Base-by-base conservation (phyloP, 352 stramenopile genomes). In the Aphanomyces invadans region DNA sequence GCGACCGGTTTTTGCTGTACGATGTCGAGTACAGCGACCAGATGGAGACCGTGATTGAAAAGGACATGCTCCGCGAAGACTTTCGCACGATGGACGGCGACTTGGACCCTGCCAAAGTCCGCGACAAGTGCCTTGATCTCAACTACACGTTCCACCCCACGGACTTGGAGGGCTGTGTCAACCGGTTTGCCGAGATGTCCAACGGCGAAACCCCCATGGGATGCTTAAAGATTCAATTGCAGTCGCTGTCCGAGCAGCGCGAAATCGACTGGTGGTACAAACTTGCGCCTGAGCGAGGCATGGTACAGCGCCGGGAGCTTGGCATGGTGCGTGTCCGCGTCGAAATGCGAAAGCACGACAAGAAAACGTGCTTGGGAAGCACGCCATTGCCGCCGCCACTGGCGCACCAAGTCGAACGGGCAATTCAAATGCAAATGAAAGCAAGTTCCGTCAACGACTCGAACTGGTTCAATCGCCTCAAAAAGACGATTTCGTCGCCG, bases 1-100 rank as follows among this genome's bases (percentile, higher is more conserved):
- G 81, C 26, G 81, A 90, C 48, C 39, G 87, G 1, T 88, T 90
- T 42, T 60, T 90, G 56, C 65, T 90, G 2, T 90, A 88, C 29
- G 81, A 88, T 39, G 67, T 90, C 12, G 79, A 88, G 68, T 90
- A 88, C 29, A 72, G 71, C 39, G 74, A 88, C 53, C 68, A 70
- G 3, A 74, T 82, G 42, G 81, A 90, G 65, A 74, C 74, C 11
- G 80, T 88, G 54, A 73, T 78, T 23, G 81, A 90, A 38, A 80
- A 87, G 72, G 70, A 74, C 0, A 67, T 90, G 53, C 70, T 87
- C 28, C 76, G 81, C 17, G 81, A 84, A 25, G 70, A 88, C 39
- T 69, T 90, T 39, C 78, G 77, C 0, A 74, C 76, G 0, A 74
- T 75, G 3, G 73, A 84, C 38, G 81, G 81, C 1, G 81, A 90